phyloP scores from a whole-genome alignment of 2,329 filamentous ascomycete species.

The Pseudogymnoascus sp. region DNA sequence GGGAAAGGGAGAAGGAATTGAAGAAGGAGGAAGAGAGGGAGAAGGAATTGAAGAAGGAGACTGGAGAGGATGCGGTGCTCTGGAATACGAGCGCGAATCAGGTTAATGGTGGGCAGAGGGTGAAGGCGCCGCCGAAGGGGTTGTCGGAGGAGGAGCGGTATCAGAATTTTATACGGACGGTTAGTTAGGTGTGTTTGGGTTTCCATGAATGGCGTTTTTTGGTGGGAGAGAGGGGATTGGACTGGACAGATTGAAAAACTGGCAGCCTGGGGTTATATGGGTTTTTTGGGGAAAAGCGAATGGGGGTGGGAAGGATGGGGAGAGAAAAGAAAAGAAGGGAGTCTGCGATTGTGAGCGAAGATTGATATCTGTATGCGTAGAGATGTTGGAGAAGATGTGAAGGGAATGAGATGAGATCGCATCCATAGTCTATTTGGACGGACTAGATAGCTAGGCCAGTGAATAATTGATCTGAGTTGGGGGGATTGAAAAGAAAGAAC shows the following conservation, averaged over 20 bases:
- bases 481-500: background rate
- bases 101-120: background rate
- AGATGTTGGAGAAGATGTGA: background rate
- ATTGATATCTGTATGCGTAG: background rate
- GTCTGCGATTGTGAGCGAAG: background rate
- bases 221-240: background rate
- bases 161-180: slow-evolving; percentile 33
- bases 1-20: slow-evolving; percentile 19
- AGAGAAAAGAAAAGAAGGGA: background rate
- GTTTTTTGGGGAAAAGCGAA: background rate
- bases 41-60: slow-evolving; percentile 19
- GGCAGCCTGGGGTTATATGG: background rate
- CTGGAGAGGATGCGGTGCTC: slow-evolving; percentile 23
- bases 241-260: background rate
- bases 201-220: background rate
- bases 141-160: slow-evolving; percentile 38
- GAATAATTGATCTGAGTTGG: background rate
- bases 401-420: background rate
- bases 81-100: slow-evolving; percentile 27
- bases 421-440: background rate
- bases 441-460: background rate
- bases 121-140: slow-evolving; percentile 17
- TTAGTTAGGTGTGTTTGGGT: background rate
- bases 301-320: background rate
- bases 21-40: slow-evolving; percentile 16